phyloP scores from a whole-genome alignment of 805 yeast species.

The Kuraishia cidri region DNA sequence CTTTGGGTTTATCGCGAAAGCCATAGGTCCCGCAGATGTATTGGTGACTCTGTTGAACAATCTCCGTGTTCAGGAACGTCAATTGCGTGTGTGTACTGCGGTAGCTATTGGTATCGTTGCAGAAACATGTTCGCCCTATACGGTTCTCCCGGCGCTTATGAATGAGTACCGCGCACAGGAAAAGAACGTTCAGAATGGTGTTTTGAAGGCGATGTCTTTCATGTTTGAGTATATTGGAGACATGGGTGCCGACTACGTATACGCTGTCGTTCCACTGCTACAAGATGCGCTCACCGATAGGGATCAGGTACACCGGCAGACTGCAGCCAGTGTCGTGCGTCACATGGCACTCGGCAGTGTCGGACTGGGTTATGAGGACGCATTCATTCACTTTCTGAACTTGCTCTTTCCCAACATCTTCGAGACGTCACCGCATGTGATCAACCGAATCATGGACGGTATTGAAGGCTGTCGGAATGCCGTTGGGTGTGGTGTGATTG shows the following conservation, averaged over 20 bases:
- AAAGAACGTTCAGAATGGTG: conserved; percentile 91
- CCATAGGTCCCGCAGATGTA: conserved; percentile 95
- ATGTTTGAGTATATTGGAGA: conserved; percentile 88
- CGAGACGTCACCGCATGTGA: conserved; percentile 95
- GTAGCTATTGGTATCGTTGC: conserved; percentile 98
- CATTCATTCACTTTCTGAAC: conserved; percentile 76
- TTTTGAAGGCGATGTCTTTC: conserved; percentile 81
- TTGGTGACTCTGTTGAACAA: conserved; percentile 76
- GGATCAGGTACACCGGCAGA: conserved; percentile 90
- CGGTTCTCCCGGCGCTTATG: conserved; percentile 91
- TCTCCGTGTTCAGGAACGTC: conserved; percentile 89
- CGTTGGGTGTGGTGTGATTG: conserved; percentile 65
- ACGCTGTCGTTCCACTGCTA: conserved; percentile 66
- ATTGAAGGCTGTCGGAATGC: conserved; percentile 64
- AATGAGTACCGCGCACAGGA: conserved; percentile 93
- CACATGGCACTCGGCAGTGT: conserved; percentile 74
- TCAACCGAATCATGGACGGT: conserved; percentile 71
- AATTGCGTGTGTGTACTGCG: conserved; percentile 91
- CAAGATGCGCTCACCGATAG: conserved; percentile 89
- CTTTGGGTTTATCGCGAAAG: conserved; percentile 84
- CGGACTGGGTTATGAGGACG: conserved; percentile 72
- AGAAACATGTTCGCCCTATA: conserved; percentile 84
- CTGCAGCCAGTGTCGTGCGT: conserved; percentile 81
- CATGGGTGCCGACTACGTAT: conserved; percentile 71
- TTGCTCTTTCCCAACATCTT: conserved; percentile 80